A percentile compares a stretch with the other conserved stretches of the same genome.
These are phyloP conservation scores for Rubus parviflorus DNA, from an alignment of 306 rosid genomes.

Conservation along the genomic window DNA sequence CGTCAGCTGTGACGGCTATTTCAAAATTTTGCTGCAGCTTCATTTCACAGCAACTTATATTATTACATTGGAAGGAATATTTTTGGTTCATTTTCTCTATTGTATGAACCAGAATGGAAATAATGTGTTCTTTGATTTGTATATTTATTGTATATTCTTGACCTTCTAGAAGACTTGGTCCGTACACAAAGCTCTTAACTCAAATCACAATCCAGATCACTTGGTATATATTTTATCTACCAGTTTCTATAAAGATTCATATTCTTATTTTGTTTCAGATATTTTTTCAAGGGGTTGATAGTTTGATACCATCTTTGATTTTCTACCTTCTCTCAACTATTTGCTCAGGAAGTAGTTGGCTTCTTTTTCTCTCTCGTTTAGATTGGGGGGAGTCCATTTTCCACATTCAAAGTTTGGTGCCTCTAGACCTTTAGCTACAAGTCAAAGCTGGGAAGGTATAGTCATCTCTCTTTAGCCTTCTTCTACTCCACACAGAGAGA, in stretches of 20 bases:
- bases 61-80: neutral
- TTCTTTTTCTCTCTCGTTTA: neutral
- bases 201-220: neutral
- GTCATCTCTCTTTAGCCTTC: neutral
- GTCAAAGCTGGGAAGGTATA: slow-evolving; percentile 43
- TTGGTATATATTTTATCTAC: neutral
- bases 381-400: slow-evolving; percentile 11
- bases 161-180: slow-evolving; percentile 44
- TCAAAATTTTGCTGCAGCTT: neutral
- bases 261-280: neutral
- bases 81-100: neutral
- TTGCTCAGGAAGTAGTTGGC: slow-evolving; percentile 16
- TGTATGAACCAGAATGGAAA: neutral
- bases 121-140: neutral
- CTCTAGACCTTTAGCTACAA: slow-evolving; percentile 30
- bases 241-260: neutral
- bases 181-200: neutral
- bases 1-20: slow-evolving; percentile 2
- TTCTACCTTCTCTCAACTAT: neutral
- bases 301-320: neutral
- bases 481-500: neutral
- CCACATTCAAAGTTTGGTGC: slow-evolving; percentile 34
- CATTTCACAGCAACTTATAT: neutral
- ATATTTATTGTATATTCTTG: neutral
- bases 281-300: neutral